Evolutionary conservation across 768 basidiomycete genomes (phyloP).

Genomic region (Lactarius evosmus): DNA sequence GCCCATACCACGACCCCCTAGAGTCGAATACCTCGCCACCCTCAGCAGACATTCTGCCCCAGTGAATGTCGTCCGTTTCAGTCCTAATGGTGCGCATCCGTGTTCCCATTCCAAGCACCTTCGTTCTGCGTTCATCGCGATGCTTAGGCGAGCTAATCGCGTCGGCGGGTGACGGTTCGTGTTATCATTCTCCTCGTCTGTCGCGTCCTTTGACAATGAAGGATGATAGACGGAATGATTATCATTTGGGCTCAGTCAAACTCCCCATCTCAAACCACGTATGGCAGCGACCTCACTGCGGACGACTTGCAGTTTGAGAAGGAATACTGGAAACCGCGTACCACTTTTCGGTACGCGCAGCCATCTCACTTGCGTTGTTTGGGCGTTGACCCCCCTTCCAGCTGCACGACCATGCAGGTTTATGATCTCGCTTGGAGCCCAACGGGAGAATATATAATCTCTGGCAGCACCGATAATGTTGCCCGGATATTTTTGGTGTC

Average conservation of each 20-base stretch:
- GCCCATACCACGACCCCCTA: slow-evolving; percentile 57
- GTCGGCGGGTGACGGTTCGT: slow-evolving; percentile 93
- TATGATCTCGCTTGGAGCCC: slow-evolving; percentile 99
- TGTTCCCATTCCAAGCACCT: slow-evolving; percentile 9
- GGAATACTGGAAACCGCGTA: slow-evolving; percentile 91
- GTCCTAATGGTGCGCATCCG: slow-evolving; percentile 73
- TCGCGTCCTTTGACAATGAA: slow-evolving; percentile 5
- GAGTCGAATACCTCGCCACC: slow-evolving; percentile 94
- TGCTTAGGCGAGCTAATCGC: slow-evolving; percentile 81
- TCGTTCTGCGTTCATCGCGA: slow-evolving; percentile 9
- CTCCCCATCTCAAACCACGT: slow-evolving; percentile 63
- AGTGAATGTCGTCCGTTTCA: slow-evolving; percentile 95
- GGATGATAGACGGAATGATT: slow-evolving; percentile 83
- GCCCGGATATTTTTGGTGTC: slow-evolving; percentile 76
- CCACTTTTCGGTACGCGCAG: slow-evolving; percentile 68
- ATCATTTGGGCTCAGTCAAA: slow-evolving; percentile 91
- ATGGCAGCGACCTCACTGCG: slow-evolving; percentile 74
- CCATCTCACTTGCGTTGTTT: neutral
- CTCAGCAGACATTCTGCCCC: slow-evolving; percentile 89
- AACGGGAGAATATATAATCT: slow-evolving; percentile 86
- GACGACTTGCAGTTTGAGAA: slow-evolving; percentile 88
- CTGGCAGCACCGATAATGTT: slow-evolving; percentile 96
- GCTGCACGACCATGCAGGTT: slow-evolving; percentile 92
- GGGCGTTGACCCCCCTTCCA: slow-evolving; percentile 33
- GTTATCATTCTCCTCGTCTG: slow-evolving; percentile 5